Conservation (phyloP, 148 eudicot genomes). For the Vaccinium macrocarpon region DNA sequence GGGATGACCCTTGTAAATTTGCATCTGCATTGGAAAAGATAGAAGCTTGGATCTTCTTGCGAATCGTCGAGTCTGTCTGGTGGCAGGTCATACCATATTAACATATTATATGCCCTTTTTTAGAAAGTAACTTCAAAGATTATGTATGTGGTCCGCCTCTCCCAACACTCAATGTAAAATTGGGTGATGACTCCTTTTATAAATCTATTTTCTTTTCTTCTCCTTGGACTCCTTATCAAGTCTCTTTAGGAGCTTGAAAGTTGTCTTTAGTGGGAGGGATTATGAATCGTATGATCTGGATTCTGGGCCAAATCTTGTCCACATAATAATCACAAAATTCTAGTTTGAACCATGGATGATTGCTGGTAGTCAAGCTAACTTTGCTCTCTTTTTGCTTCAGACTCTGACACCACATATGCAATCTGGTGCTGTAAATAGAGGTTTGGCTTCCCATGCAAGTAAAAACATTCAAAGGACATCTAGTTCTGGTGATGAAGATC, state of each 20-base stretch:
- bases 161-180: not conserved
- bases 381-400: conserved; percentile 30
- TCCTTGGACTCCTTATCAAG: not conserved
- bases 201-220: conserved; percentile 2
- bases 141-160: not conserved
- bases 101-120: not conserved
- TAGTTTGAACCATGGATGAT: not conserved
- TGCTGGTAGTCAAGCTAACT: not conserved
- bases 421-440: conserved; percentile 58
- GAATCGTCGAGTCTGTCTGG: conserved; percentile 88
- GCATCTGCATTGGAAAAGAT: conserved; percentile 59
- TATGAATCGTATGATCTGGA: not conserved
- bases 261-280: not conserved
- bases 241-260: not conserved
- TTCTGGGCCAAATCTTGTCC: not conserved
- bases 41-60: conserved; percentile 88
- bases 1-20: conserved; percentile 57
- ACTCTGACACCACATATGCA: conserved; percentile 80
- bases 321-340: not conserved
- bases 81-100: conserved; percentile 68
- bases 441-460: conserved; percentile 32
- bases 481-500: conserved; percentile 55
- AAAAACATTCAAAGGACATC: conserved; percentile 47
- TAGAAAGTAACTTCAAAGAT: not conserved
- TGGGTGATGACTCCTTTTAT: not conserved